A percentile compares a stretch with the other conserved stretches of the same genome.
phyloP scores from a whole-genome alignment of 169 alveolate genomes.

The Cytauxzoon felis region DNA sequence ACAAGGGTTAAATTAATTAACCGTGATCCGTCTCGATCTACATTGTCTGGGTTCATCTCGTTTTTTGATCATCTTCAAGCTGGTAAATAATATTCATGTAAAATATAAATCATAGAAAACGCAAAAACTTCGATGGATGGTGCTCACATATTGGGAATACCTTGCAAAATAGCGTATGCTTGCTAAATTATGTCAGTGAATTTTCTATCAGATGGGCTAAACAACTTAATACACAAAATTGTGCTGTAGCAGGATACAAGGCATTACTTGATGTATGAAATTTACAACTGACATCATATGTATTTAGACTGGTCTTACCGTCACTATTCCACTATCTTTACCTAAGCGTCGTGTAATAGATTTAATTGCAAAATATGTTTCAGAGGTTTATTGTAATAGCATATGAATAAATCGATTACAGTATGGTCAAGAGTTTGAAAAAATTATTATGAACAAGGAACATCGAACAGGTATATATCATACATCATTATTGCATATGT shows the following conservation, averaged over 20 bases:
- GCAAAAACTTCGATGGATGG: conserved; percentile 47
- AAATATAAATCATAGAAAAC: not conserved
- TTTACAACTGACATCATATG: not conserved
- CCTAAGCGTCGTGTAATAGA: conserved; percentile 38
- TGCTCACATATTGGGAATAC: conserved; percentile 12
- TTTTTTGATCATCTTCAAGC: conserved; percentile 11
- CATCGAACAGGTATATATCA: conserved; percentile 7
- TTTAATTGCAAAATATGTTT: conserved; percentile 41
- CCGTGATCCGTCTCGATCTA: not conserved
- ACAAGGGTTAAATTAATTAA: conserved; percentile 1
- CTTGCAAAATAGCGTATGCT: conserved; percentile 32
- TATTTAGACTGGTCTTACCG: conserved; percentile 10
- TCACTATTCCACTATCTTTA: conserved; percentile 7
- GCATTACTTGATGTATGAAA: not conserved
- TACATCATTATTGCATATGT: not conserved
- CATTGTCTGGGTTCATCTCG: conserved; percentile 14
- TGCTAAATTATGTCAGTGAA: not conserved
- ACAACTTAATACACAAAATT: too few relatives aligned
- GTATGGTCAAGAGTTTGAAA: conserved; percentile 43
- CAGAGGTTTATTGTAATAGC: conserved; percentile 4
- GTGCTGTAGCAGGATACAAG: not conserved
- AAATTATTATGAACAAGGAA: conserved; percentile 25
- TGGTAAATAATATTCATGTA: not conserved
- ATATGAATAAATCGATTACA: not conserved
- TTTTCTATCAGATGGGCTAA: not conserved